Evolutionary conservation across 164 flowering plant genomes (phyloP), one percentile per base, ranked within the genome.

Genomic region (Vitis rotundifolia): DNA sequence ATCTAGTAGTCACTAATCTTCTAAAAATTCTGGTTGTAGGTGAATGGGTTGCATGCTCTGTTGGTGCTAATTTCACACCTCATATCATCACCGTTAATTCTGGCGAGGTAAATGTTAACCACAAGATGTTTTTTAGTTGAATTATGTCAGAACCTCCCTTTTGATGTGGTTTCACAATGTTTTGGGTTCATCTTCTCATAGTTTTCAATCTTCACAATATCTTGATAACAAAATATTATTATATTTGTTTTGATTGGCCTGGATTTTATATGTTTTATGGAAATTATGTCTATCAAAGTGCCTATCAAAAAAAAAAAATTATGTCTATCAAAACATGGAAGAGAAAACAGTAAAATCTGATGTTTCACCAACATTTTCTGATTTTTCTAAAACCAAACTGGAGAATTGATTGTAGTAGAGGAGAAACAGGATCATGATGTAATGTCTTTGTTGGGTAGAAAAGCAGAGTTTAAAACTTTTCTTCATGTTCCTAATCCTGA

Each of bases 31-130:
- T 52, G 14, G 73, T 68, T 77, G 77, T 71, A 92, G 97, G 95
- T 74, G 89, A 92, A 59, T 85, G 86, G 86, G 89, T 83, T 57
- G 79, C 93, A 61, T 86, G 95, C 82, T 87, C 94, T 68, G 91
- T 86, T 66, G 97, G 97, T 68, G 88, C 91, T 68, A 92, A 89
- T 78, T 90, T 92, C 76, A 90, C 84, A 1, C 95, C 97, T 9
- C 97, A 92, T 77, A 85, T 92, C 63, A 86, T 92, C 75, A 90
- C 88, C 15, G 97, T 92, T 22, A 86, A 89, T 74, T 56, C 93
- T 50, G 97, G 95, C 64, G 95, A 92, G 97, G 97, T 90, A 85
- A 67, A n/a, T 52, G 9, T 15, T 51, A 13, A 56, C 6, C 56
- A 9, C 14, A 3, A n/a, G 28, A 9, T 11, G 16, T 50, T 8